These are phyloP conservation scores for Babesia caballi DNA, from an alignment of 169 alveolate genomes.

Conservation along the genomic window DNA sequence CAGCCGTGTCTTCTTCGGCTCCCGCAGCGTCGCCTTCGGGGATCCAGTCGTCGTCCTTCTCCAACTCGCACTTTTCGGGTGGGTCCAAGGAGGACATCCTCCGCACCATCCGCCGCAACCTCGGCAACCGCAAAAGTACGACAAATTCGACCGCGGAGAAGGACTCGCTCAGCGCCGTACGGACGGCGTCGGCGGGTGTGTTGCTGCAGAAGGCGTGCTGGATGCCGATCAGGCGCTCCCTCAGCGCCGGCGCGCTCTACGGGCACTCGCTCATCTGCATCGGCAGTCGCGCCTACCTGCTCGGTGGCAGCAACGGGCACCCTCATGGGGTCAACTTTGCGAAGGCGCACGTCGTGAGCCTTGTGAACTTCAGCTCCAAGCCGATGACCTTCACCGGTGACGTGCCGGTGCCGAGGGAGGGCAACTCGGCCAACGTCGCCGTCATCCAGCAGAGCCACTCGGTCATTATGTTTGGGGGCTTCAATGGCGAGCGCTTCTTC, in stretches of 20 bases:
- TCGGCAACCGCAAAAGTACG: slow-evolving; percentile 27
- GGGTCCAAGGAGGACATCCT: slow-evolving; percentile 59
- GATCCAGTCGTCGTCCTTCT: neutral
- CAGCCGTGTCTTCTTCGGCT: slow-evolving; percentile 2
- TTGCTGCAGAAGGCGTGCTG: slow-evolving; percentile 72
- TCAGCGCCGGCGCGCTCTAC: slow-evolving; percentile 72
- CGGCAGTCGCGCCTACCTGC: slow-evolving; percentile 81
- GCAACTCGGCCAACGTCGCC: slow-evolving; percentile 80
- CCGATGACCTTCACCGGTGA: slow-evolving; percentile 78
- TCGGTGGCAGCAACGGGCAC: slow-evolving; percentile 82
- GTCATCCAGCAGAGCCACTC: slow-evolving; percentile 71
- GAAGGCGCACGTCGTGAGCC: slow-evolving; percentile 77
- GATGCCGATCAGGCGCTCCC: slow-evolving; percentile 75
- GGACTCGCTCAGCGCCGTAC: slow-evolving; percentile 18
- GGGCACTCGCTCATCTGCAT: slow-evolving; percentile 82
- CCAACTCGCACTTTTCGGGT: neutral
- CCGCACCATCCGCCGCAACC: slow-evolving; percentile 54
- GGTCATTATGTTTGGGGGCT: slow-evolving; percentile 83
- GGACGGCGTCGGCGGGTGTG: slow-evolving; percentile 66
- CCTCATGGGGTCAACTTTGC: slow-evolving; percentile 74
- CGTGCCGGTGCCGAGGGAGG: slow-evolving; percentile 80
- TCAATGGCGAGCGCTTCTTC: slow-evolving; percentile 74
- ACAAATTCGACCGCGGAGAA: neutral
- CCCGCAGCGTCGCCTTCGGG: neutral
- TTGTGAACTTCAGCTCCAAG: slow-evolving; percentile 78